phyloP scores from a whole-genome alignment of 495 filamentous ascomycete species.

The Oleoguttula mirabilis region DNA sequence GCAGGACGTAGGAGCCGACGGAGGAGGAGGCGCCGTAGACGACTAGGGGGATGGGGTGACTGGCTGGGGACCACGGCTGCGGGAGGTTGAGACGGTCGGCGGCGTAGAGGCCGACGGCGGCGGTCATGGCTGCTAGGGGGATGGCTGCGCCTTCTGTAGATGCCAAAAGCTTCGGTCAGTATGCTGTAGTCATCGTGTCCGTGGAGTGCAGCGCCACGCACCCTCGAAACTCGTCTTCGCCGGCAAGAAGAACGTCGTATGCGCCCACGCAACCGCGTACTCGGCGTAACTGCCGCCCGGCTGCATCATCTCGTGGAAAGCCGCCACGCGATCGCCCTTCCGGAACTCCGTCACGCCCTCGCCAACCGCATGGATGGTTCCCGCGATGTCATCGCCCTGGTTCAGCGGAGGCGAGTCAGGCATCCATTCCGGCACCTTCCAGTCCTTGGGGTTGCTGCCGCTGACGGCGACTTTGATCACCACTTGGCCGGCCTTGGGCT shows the following conservation, averaged over 20 bases:
- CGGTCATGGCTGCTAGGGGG: conserved; percentile 65
- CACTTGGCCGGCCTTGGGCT: conserved; percentile 47
- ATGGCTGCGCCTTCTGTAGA: conserved; percentile 58
- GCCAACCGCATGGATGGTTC: conserved; percentile 51
- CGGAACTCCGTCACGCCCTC: conserved; percentile 49
- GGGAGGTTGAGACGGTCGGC: conserved; percentile 42
- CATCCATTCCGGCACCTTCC: conserved; percentile 28
- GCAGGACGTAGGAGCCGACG: conserved; percentile 57
- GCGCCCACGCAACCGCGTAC: conserved; percentile 52
- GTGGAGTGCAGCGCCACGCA: conserved; percentile 23
- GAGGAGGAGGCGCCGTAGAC: conserved; percentile 57
- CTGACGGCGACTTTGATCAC: conserved; percentile 58
- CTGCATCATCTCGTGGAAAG: conserved; percentile 51
- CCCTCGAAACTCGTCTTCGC: conserved; percentile 54
- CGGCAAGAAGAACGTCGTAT: conserved; percentile 61
- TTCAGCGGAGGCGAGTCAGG: conserved; percentile 32
- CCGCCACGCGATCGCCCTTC: conserved; percentile 56
- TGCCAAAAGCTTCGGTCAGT: too few species aligned
- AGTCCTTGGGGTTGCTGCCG: conserved; percentile 68
- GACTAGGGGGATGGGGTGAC: conserved; percentile 39
- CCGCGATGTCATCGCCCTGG: conserved; percentile 62
- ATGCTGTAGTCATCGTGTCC: background rate
- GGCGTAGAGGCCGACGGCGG: conserved; percentile 51
- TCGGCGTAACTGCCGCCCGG: conserved; percentile 55
- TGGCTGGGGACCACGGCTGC: conserved; percentile 46